Percentiles rank a stretch among this genome's conserved stretches.
Conservation (phyloP, 495 filamentous ascomycete species). For the Lentithecium fluviatile region DNA sequence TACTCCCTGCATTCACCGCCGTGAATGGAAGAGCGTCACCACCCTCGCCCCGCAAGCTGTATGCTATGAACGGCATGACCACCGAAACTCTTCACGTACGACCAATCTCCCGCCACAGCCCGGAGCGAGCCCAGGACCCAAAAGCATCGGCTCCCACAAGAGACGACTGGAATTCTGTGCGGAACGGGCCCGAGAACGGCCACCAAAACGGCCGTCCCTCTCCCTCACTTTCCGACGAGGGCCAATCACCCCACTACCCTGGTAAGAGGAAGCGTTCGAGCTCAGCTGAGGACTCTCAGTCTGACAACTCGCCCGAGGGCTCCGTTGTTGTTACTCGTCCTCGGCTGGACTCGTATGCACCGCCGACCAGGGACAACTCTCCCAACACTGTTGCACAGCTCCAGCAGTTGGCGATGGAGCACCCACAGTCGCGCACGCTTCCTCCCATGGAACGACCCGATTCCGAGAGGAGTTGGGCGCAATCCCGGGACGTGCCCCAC, state of each 20-base stretch:
- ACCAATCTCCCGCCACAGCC: conserved; percentile 11
- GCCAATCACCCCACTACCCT: conserved; percentile 11
- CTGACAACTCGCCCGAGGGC: conserved; percentile 12
- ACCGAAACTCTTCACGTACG: conserved; percentile 23
- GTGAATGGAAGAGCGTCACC: conserved; percentile 36
- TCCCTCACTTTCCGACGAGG: conserved; percentile 8
- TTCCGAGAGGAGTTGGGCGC: conserved; percentile 20
- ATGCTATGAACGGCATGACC: conserved; percentile 26
- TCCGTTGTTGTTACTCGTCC: background rate
- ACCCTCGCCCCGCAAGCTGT: conserved; percentile 23
- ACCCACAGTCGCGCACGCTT: conserved; percentile 12
- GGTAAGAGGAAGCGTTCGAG: conserved; percentile 32
- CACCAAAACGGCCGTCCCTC: conserved; percentile 15
- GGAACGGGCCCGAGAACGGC: conserved; percentile 7
- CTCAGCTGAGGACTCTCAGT: conserved; percentile 22
- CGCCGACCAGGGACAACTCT: conserved; percentile 10
- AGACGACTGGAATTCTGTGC: conserved; percentile 17
- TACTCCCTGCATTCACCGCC: conserved; percentile 34
- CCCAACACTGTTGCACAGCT: conserved; percentile 6
- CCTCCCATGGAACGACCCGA: conserved; percentile 19
- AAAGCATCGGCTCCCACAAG: conserved; percentile 12
- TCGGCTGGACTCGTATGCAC: conserved; percentile 21
- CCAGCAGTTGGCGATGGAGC: conserved; percentile 12
- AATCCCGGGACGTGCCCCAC: background rate
- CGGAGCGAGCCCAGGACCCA: conserved; percentile 9